A percentile compares a stretch with the other conserved stretches of the same genome.
Evolutionary conservation across 371 early-diverging fungal genomes (phyloP).

Genomic region (Sporodiniella umbellata): DNA sequence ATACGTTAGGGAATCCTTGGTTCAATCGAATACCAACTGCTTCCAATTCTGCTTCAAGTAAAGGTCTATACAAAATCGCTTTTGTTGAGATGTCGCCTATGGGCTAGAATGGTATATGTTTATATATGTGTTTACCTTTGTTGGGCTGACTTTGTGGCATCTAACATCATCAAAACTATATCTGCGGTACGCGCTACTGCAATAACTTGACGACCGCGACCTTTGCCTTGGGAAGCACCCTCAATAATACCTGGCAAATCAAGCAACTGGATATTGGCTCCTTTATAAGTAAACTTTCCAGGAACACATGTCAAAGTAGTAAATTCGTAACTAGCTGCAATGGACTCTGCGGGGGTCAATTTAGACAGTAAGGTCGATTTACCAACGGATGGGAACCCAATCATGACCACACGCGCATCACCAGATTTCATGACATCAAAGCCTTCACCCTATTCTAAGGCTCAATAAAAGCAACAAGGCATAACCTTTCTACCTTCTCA

Average conservation of each 20-base stretch:
- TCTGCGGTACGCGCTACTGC: conserved; percentile 98
- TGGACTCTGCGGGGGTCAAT: conserved; percentile 93
- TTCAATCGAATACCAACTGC: conserved; percentile 98
- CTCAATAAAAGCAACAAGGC: not conserved
- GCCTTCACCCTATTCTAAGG: conserved; percentile 76
- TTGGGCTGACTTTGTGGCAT: conserved; percentile 90
- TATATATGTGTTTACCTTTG: conserved; percentile 57
- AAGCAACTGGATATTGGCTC: conserved; percentile 95
- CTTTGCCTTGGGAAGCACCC: conserved; percentile 96
- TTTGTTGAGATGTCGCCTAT: not conserved
- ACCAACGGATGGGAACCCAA: conserved; percentile 99
- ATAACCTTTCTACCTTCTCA: conserved; percentile 67
- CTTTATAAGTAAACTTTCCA: conserved; percentile 97
- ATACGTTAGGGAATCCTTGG: conserved; percentile 87
- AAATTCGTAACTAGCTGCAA: conserved; percentile 96
- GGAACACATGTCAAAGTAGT: conserved; percentile 99
- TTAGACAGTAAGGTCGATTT: conserved; percentile 97
- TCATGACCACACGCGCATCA: conserved; percentile 97
- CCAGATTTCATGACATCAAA: conserved; percentile 99
- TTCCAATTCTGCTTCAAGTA: conserved; percentile 97
- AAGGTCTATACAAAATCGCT: conserved; percentile 45
- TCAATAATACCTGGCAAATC: conserved; percentile 91
- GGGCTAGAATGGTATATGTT: no score
- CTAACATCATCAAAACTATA: conserved; percentile 97
- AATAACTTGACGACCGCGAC: conserved; percentile 95